phyloP scores from a whole-genome alignment of 768 basidiomycete genomes.

The Pleurotus tuber-regium region DNA sequence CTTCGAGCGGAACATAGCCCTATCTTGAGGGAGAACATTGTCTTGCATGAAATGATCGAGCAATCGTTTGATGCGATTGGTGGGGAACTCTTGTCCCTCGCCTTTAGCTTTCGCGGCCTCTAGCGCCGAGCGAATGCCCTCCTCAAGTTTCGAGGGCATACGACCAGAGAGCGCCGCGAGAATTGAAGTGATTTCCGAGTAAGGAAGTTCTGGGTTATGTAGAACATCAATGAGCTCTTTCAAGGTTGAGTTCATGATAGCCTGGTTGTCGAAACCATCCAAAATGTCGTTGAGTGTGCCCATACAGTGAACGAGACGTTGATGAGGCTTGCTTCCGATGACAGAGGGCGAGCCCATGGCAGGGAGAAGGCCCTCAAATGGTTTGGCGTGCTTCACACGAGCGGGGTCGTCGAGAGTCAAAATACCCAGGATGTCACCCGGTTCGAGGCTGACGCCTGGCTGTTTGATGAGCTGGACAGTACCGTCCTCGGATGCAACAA shows the following conservation, averaged over 20 bases:
- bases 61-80: slow-evolving; percentile 78
- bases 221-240: slow-evolving; percentile 85
- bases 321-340: slow-evolving; percentile 86
- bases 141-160: slow-evolving; percentile 90
- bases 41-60: slow-evolving; percentile 85
- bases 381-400: slow-evolving; percentile 97
- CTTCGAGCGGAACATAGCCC: slow-evolving; percentile 72
- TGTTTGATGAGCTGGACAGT: slow-evolving; percentile 96
- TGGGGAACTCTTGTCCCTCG: slow-evolving; percentile 85
- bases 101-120: slow-evolving; percentile 74
- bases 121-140: slow-evolving; percentile 74
- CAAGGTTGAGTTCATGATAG: slow-evolving; percentile 81
- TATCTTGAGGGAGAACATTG: slow-evolving; percentile 76
- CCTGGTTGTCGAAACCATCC: slow-evolving; percentile 95
- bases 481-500: slow-evolving; percentile 92
- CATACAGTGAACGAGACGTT: slow-evolving; percentile 72
- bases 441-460: slow-evolving; percentile 93
- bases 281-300: slow-evolving; percentile 86
- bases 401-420: slow-evolving; percentile 93
- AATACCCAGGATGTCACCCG: slow-evolving; percentile 97
- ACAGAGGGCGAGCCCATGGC: slow-evolving; percentile 83
- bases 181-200: slow-evolving; percentile 78
- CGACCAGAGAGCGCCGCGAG: slow-evolving; percentile 89
- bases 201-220: slow-evolving; percentile 84
- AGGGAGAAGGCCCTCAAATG: slow-evolving; percentile 93